A percentile compares a stretch with the other conserved stretches of the same genome.
Conservation (phyloP, 495 filamentous ascomycete species). For the Hypoxylon cercidicola region DNA sequence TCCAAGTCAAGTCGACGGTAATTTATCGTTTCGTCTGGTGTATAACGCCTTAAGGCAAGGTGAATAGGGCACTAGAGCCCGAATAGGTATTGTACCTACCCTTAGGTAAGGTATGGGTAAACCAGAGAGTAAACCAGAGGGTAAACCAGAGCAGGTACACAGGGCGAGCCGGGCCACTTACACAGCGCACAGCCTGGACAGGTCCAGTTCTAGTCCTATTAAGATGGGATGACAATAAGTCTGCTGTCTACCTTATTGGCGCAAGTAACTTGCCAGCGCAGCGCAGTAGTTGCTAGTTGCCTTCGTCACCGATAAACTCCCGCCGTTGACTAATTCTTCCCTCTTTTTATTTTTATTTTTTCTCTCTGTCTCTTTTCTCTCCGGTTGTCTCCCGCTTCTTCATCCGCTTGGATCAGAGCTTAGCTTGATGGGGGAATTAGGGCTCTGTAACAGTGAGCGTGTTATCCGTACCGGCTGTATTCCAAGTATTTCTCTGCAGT, state of each 20-base stretch:
- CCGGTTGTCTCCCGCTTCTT: too few relatives aligned
- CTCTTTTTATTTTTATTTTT: background rate
- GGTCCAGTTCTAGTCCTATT: background rate
- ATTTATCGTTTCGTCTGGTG: too few relatives aligned
- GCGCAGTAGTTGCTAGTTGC: background rate
- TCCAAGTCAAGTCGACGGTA: too few relatives aligned
- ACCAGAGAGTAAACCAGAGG: too few relatives aligned
- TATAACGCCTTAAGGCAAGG: too few relatives aligned
- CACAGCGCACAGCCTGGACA: background rate
- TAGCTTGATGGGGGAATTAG: too few relatives aligned
- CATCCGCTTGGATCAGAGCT: too few relatives aligned
- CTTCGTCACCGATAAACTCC: slow-evolving; percentile 1
- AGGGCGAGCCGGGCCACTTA: background rate
- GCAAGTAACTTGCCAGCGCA: slow-evolving; percentile 36
- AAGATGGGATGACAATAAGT: slow-evolving; percentile 4
- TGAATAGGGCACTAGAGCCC: too few relatives aligned
- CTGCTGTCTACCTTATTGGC: slow-evolving; percentile 4
- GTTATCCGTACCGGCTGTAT: slow-evolving; percentile 10
- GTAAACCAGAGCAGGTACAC: background rate
- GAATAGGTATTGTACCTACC: too few relatives aligned
- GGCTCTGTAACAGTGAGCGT: background rate
- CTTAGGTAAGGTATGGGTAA: too few relatives aligned
- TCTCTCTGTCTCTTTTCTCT: background rate
- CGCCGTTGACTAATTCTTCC: background rate
- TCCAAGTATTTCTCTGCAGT: slow-evolving; percentile 10